Base-by-base conservation (phyloP, 768 basidiomycete genomes). In the Serpula lacrymans region DNA sequence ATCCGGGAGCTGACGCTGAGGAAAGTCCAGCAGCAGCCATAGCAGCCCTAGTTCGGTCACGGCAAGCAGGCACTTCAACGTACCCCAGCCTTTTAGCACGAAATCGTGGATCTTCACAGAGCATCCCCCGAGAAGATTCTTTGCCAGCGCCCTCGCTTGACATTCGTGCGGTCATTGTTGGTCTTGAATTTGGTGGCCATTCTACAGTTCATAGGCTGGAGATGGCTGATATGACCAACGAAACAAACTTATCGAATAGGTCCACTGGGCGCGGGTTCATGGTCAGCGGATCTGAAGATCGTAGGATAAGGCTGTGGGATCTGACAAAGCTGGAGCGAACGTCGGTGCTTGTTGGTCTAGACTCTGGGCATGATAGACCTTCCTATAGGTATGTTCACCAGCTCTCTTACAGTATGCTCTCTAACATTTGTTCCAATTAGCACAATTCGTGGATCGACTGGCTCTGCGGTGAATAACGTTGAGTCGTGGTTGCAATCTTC, bases 251-350 rank as follows among this genome's bases (percentile, higher is more conserved):
- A 10, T 60, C 68, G 14, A 61, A 63, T n/a, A 65, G 72, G 16
- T 64, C 68, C 23, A 47, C 55, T 18, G 64, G 65, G 17, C 69
- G 76, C 24, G 90, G 88, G 0, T 97, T 82, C 58, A 71, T 95
- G 60, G 64, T 97, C 21, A 91, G 78, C 17, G 95, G 90, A 1
- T 95, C 93, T 0, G 89, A 94, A 51, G 96, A 99, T 62, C 75
- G 84, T 35, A 84, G 82, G 50, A 72, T 99, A 28, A 74, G 91
- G 18, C 70, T 90, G 47, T 97, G 92, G 93, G 93, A 98, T 60
- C 58, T 96, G 43, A 77, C 70, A 6, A 78, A 74, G 50, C 59
- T 82, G 20, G 82, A 88, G 42, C 75, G 82, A 22, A 90, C 92
- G 9, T 70, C 76, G 0, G 74, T 97, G 14, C 64, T 98, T 40